A percentile compares a stretch with the other conserved stretches of the same genome.
Conservation (phyloP, 495 filamentous ascomycete species). For the Extremus antarcticus region DNA sequence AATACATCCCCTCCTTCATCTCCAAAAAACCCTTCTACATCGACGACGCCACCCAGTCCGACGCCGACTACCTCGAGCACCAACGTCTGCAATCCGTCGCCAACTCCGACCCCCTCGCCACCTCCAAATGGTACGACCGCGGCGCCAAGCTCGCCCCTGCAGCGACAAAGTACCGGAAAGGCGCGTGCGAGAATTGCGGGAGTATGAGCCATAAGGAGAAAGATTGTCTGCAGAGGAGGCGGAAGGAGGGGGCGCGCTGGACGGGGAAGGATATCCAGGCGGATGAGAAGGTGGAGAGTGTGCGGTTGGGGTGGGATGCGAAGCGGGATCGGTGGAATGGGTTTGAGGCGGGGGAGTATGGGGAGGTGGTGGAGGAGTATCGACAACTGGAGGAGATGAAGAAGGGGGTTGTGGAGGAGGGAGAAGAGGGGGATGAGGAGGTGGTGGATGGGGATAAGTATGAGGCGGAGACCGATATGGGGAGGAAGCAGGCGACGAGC, state of each 20-base stretch:
- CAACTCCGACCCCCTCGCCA: constrained; percentile 35
- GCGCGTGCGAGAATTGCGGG: constrained; percentile 96
- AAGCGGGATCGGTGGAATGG: constrained; percentile 97
- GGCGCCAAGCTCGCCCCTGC: constrained; percentile 69
- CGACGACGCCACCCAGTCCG: constrained; percentile 56
- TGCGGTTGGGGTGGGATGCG: constrained; percentile 89
- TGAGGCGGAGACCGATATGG: constrained; percentile 96
- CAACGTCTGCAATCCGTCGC: constrained; percentile 68
- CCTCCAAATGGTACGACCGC: constrained; percentile 82
- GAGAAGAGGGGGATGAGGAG: constrained; percentile 38
- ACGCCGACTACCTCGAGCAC: constrained; percentile 90
- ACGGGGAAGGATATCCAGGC: constrained; percentile 88
- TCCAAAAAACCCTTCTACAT: constrained; percentile 96
- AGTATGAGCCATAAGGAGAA: constrained; percentile 92
- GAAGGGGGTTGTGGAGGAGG: constrained; percentile 36
- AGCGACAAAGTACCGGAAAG: constrained; percentile 93
- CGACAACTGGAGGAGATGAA: constrained; percentile 77
- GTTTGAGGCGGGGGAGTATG: constrained; percentile 82
- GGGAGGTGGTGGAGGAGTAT: constrained; percentile 75
- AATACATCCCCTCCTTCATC: constrained; percentile 98
- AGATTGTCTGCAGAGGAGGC: constrained; percentile 80
- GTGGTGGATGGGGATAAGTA: constrained; percentile 65
- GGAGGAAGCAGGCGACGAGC: constrained; percentile 75
- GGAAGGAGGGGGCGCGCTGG: constrained; percentile 85
- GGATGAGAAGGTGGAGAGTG: constrained; percentile 77